Evolutionary conservation across 1,139 yeast genomes (phyloP).

Genomic region (Fermentozyma sake): DNA sequence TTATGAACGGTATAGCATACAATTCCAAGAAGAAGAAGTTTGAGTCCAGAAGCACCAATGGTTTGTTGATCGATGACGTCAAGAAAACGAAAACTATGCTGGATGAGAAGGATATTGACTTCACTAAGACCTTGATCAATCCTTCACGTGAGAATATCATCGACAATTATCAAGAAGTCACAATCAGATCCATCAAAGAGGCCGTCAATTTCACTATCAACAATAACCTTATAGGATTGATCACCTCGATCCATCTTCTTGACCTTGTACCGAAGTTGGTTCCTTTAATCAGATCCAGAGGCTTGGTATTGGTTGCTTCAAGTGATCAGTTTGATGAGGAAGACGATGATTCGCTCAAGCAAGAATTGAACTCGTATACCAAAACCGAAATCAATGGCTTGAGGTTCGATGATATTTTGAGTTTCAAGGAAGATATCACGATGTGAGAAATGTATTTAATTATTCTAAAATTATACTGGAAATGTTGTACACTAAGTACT

Average conservation of each 20-base stretch:
- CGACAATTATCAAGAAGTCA: slow-evolving; percentile 34
- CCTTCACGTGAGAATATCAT: slow-evolving; percentile 5
- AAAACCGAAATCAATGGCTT: slow-evolving; percentile 69
- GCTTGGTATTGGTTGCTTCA: slow-evolving; percentile 76
- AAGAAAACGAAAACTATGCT: slow-evolving; percentile 4
- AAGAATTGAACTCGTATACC: slow-evolving; percentile 41
- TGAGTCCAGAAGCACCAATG: slow-evolving; percentile 42
- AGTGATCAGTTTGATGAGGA: slow-evolving; percentile 33
- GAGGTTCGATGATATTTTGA: slow-evolving; percentile 59
- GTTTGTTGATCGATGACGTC: slow-evolving; percentile 28
- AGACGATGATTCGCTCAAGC: slow-evolving; percentile 21
- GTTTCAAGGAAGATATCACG: slow-evolving; percentile 67
- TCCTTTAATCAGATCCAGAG: slow-evolving; percentile 73
- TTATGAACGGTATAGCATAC: slow-evolving; percentile 62
- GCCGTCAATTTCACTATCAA: slow-evolving; percentile 65
- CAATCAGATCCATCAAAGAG: slow-evolving; percentile 44
- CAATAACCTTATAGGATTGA: slow-evolving; percentile 81
- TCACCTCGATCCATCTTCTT: slow-evolving; percentile 68
- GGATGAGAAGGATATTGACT: slow-evolving; percentile 14
- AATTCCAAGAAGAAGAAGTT: slow-evolving; percentile 22
- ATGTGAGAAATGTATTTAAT: slow-evolving; percentile 48
- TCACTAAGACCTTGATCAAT: slow-evolving; percentile 14
- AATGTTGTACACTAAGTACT: too few species aligned
- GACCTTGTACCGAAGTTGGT: slow-evolving; percentile 71
- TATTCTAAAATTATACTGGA: too few species aligned